Conservation (phyloP, 2,329 filamentous ascomycete genomes). For the Colletotrichum siamense region DNA sequence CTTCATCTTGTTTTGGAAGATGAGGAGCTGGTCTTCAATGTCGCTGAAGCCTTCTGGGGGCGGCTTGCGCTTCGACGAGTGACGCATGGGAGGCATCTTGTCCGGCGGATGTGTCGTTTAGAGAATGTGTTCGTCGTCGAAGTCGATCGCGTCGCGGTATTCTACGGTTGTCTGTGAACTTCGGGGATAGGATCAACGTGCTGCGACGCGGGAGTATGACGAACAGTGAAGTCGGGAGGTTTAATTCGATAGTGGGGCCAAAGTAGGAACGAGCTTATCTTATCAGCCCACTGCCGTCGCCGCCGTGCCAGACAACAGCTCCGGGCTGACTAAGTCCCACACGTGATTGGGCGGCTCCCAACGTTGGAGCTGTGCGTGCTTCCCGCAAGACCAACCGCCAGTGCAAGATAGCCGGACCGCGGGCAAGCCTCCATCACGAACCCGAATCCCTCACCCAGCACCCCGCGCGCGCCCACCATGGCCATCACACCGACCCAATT, state of each 20-base stretch:
- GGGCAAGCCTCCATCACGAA: slow-evolving; percentile 25
- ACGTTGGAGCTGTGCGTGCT: slow-evolving; percentile 7
- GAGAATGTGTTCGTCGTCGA: not conserved
- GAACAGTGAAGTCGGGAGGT: not conserved
- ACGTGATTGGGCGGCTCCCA: slow-evolving; percentile 19
- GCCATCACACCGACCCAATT: slow-evolving; percentile 94
- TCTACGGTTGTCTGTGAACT: not conserved
- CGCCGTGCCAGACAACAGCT: not conserved
- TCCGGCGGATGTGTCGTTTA: not conserved
- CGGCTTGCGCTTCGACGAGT: slow-evolving; percentile 78
- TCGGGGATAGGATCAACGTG: not conserved
- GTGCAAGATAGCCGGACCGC: not conserved
- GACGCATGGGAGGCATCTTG: slow-evolving; percentile 78
- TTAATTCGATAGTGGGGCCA: not conserved
- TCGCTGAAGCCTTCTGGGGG: slow-evolving; percentile 87
- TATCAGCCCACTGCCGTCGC: not conserved
- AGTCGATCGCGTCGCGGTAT: not conserved
- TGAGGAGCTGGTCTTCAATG: slow-evolving; percentile 84
- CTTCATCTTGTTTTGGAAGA: slow-evolving; percentile 92
- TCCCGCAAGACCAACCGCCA: slow-evolving; percentile 10
- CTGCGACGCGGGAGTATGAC: not conserved
- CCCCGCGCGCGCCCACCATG: slow-evolving; percentile 63
- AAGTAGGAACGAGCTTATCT: not conserved
- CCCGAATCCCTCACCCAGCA: slow-evolving; percentile 33
- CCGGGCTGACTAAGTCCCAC: slow-evolving; percentile 15